Evolutionary conservation across 2,329 filamentous ascomycete species (phyloP), one percentile per base, ranked within the genome.

Genomic region (Pestalotiopsis sp.): DNA sequence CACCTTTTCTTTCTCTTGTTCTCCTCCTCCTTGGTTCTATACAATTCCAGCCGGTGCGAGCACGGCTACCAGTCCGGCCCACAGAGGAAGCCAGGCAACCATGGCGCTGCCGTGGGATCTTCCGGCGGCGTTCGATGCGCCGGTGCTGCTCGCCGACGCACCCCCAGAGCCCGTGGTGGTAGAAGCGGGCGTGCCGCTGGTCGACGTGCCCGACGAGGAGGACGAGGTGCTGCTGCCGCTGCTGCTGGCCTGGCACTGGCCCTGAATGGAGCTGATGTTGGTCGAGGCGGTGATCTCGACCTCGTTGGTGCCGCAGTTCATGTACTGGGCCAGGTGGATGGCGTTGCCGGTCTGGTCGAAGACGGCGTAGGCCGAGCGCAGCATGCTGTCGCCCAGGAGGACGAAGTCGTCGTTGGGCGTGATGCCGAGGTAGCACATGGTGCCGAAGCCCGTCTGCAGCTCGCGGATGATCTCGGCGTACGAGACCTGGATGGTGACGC

Each of bases 381-480:
- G 70, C 74, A 89, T 87, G 1, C 86, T 87, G 71, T 88, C 87
- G 11, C 87, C 87, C n/a, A 89, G 79, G n/a, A 89, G 76, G 56
- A 80, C 79, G 71, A 86, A 87, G 35, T 80, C 78, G 6, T 79
- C 75, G 70, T 80, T 85, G 9, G 82, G 78, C 70, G 80, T 79
- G 69, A 87, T 81, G 7, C 85, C 85, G n/a, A 87, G 75, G 66
- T 83, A 85, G 72, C 85, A 87, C 11, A 74, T 74, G 13, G 77
- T 71, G 24, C 72, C 70, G 22, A 75, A 73, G 35, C 44, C 55
- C 3, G 70, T 74, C 38, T 70, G 68, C 1, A 77, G 67, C 72
- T 81, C 75, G 35, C 83, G 78, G 48, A 86, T 80, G 52, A 87
- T 78, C 75, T 88, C 85, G 35, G 73, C 75, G 71, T 84, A 86